Evolutionary conservation across 1,284 basidiomycete species (phyloP).

Genomic region (Ceratobasidium sp.): DNA sequence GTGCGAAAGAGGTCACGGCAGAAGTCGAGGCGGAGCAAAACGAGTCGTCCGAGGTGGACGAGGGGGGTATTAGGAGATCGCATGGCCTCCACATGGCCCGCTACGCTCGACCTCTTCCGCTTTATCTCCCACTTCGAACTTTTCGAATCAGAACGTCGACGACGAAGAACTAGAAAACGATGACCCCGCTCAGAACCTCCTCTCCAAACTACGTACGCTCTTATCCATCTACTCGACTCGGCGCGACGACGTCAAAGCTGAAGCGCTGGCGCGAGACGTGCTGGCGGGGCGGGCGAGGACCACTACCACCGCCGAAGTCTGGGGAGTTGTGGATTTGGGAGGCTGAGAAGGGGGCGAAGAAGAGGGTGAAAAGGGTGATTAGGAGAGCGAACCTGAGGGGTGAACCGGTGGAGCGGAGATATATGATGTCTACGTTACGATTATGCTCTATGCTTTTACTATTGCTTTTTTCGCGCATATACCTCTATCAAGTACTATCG

Average conservation of each 20-base stretch:
- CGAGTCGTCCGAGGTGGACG: conserved; percentile 45
- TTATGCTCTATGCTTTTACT: neutral
- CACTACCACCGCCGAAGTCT: conserved; percentile 40
- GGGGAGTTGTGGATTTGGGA: conserved; percentile 48
- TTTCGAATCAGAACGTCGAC: neutral
- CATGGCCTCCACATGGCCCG: conserved; percentile 25
- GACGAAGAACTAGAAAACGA: conserved; percentile 6
- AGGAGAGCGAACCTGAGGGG: conserved; percentile 50
- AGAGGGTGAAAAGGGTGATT: conserved; percentile 47
- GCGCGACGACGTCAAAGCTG: conserved; percentile 24
- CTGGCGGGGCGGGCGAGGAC: conserved; percentile 38
- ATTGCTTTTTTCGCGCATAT: neutral
- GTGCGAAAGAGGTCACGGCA: conserved; percentile 12
- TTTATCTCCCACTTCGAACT: neutral
- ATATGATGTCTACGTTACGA: conserved; percentile 19
- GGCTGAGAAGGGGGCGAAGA: conserved; percentile 19
- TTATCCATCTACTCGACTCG: conserved; percentile 42
- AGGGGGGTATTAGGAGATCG: conserved; percentile 18
- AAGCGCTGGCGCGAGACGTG: conserved; percentile 34
- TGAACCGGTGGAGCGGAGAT: conserved; percentile 49
- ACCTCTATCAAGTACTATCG: neutral
- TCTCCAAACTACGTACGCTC: conserved; percentile 32
- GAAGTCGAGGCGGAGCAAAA: conserved; percentile 29
- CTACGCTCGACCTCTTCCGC: neutral
- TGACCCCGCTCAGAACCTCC: conserved; percentile 17